Percentiles rank a stretch among this genome's conserved stretches.
Evolutionary conservation across 2,329 filamentous ascomycete species (phyloP).

Genomic region (Eurotiales sp.): DNA sequence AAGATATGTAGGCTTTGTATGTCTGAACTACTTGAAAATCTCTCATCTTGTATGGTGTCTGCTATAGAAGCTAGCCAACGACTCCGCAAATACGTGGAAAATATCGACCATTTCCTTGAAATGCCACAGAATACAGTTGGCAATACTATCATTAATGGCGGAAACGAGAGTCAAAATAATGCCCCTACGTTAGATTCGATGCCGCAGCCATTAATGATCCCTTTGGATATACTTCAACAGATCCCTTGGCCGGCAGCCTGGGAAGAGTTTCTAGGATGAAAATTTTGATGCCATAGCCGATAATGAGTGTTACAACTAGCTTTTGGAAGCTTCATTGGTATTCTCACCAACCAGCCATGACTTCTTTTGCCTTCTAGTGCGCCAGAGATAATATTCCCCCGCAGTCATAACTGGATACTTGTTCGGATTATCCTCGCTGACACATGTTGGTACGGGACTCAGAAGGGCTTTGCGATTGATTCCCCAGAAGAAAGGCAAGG

Average conservation of each 20-base stretch:
- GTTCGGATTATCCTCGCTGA: constrained; percentile 25
- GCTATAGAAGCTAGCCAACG: constrained; percentile 5
- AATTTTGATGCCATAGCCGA: too few species aligned
- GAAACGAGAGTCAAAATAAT: background rate
- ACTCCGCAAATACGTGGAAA: constrained; percentile 5
- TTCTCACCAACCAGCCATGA: constrained; percentile 5
- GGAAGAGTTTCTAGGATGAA: constrained; percentile 1
- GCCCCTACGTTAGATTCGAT: background rate
- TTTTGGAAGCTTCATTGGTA: background rate
- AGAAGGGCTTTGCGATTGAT: constrained; percentile 18
- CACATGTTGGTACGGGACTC: constrained; percentile 25
- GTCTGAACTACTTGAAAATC: constrained; percentile 6
- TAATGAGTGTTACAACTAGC: too few species aligned
- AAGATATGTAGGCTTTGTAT: constrained; percentile 3
- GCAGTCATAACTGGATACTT: constrained; percentile 30
- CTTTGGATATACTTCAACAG: constrained; percentile 6
- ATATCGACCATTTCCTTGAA: constrained; percentile 5
- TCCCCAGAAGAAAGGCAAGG: constrained; percentile 36
- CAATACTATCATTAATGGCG: background rate
- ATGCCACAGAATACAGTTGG: background rate
- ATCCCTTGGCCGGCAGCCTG: constrained; percentile 8
- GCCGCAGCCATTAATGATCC: constrained; percentile 2
- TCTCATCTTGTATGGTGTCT: background rate
- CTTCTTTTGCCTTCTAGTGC: constrained; percentile 5
- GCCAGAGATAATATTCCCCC: constrained; percentile 26